Evolutionary conservation across 164 flowering plant genomes (phyloP), one percentile per base, ranked within the genome.

Genomic region (Brasenia schreberi): DNA sequence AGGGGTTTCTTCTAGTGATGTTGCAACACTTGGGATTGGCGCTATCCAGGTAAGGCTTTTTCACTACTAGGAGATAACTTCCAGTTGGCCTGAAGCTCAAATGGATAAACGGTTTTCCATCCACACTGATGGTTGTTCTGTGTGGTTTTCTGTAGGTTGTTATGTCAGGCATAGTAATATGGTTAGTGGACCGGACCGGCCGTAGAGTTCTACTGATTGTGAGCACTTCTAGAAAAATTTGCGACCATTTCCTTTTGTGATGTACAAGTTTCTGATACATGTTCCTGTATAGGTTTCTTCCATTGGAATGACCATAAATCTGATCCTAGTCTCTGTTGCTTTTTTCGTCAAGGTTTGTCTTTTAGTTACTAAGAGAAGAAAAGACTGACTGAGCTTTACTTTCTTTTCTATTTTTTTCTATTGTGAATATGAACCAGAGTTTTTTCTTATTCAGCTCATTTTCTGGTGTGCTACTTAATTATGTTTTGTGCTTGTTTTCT

Each of bases 101-200:
- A 45, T 12, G 12, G 53, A 7, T 45, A 45, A 45, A 12, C 7
- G 7, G 1, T 45, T 45, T 45, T 12, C 12, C 53, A 4, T 45
- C 53, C 12, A 45, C 27, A 23, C 27, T 45, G 53, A 45, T 45
- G 12, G 5, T 45, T 45, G 11, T 45, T 45, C 12, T 45, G 5
- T 23, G 53, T 45, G 7, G 7, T 56, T 61, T 18, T 68, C 18
- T 74, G 63, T 72, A 92, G 98, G 98, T 93, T 53, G 62, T 87
- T 68, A 91, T 94, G 17, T 89, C 97, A 72, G 92, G 76, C 62
- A 80, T 89, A 68, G 69, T 95, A 52, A 81, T 89, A 27, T 91
- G 91, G 96, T 76, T 94, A 83, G 75, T 80, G 64, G 98, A 94
- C 75, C 85, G 74, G 82, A 72, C 95, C n/a, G 98, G 98, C 16